A percentile compares a stretch with the other conserved stretches of the same genome.
Evolutionary conservation across 768 basidiomycete genomes (phyloP).

Genomic region (Dentipellis sp.): DNA sequence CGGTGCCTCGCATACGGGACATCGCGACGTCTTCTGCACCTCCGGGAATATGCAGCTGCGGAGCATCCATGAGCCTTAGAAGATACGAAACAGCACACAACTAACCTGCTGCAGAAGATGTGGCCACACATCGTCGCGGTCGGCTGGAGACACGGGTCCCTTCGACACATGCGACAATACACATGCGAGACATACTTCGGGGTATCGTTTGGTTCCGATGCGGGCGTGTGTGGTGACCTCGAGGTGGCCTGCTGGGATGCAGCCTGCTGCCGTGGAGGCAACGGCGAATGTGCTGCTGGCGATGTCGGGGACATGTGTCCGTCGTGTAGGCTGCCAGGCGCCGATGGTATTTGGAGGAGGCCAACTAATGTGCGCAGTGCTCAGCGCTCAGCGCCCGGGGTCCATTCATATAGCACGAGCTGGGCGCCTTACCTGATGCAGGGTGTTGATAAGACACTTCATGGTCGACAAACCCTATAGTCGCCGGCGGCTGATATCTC

Average conservation of each 20-base stretch:
- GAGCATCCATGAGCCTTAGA: neutral
- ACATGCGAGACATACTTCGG: constrained; percentile 7
- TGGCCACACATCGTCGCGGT: constrained; percentile 59
- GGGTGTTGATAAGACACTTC: neutral
- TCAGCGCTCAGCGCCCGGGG: too few relatives aligned
- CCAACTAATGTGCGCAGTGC: too few relatives aligned
- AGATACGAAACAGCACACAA: constrained; percentile 1
- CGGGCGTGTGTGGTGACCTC: too few relatives aligned
- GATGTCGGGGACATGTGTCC: too few relatives aligned
- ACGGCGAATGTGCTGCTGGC: too few relatives aligned
- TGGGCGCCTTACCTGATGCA: neutral
- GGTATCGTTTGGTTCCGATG: too few relatives aligned
- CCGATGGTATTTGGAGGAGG: too few relatives aligned
- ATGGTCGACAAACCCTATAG: neutral
- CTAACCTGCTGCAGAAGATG: constrained; percentile 48
- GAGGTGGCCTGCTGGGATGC: too few relatives aligned
- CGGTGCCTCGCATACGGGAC: constrained; percentile 43
- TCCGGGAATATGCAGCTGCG: constrained; percentile 45
- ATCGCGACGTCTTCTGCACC: constrained; percentile 35
- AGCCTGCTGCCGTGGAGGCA: too few relatives aligned
- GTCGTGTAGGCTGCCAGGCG: too few relatives aligned
- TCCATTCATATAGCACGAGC: too few relatives aligned
- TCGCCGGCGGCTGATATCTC: too few relatives aligned
- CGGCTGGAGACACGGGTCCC: constrained; percentile 40
- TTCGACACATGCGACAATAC: constrained; percentile 41